These are phyloP conservation scores for Pyricularia pennisetigena DNA, from an alignment of 2,329 filamentous ascomycete genomes.

Conservation along the genomic window DNA sequence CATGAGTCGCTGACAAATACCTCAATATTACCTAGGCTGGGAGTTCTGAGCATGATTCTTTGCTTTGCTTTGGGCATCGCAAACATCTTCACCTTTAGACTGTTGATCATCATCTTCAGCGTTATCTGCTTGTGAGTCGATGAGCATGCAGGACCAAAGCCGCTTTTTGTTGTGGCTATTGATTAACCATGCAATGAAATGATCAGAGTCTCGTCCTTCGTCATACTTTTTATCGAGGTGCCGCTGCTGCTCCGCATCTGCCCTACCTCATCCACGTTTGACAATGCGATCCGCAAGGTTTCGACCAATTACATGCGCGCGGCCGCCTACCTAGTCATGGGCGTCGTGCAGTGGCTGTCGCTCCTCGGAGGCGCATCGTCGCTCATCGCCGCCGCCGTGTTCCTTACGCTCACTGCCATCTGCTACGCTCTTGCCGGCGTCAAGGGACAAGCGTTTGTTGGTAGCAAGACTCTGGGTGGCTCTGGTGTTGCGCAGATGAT, in stretches of 20 bases:
- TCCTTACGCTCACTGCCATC: conserved; percentile 64
- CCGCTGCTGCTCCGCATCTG: conserved; percentile 95
- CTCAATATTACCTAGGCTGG: conserved; percentile 41
- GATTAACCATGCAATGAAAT: not conserved
- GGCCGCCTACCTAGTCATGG: conserved; percentile 74
- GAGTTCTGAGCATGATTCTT: conserved; percentile 60
- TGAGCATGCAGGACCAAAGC: not conserved
- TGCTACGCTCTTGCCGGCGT: conserved; percentile 76
- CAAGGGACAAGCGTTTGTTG: conserved; percentile 78
- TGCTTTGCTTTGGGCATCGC: conserved; percentile 61
- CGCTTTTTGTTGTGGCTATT: not conserved
- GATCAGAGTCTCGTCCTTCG: conserved; percentile 53
- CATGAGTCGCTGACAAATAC: conserved; percentile 10
- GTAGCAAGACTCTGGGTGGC: conserved; percentile 92
- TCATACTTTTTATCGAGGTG: conserved; percentile 81
- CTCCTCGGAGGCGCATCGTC: conserved; percentile 54
- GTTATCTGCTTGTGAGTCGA: conserved; percentile 42
- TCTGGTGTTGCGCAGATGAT: conserved; percentile 97
- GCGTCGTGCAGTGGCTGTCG: conserved; percentile 75
- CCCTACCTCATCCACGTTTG: conserved; percentile 85
- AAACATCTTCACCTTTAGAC: conserved; percentile 50
- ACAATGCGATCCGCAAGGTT: conserved; percentile 80
- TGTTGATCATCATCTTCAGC: conserved; percentile 39
- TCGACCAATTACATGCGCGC: conserved; percentile 97
- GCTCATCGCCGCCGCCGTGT: conserved; percentile 76